Conservation (phyloP, 306 rosid species). For the Malus sieversii region DNA sequence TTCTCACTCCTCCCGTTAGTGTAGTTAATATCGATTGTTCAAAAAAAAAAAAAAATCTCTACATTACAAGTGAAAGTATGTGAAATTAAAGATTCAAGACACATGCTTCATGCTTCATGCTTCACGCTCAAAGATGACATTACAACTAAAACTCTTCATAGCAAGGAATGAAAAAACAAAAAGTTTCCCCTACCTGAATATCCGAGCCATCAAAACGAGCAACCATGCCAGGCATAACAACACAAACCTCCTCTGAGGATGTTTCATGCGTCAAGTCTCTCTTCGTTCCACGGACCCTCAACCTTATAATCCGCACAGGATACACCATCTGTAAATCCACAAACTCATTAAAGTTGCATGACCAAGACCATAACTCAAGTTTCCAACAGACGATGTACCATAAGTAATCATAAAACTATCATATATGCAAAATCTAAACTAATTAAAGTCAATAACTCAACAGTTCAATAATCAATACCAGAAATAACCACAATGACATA, state of each 20-base stretch:
- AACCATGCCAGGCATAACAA: constrained; percentile 69
- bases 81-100: background rate
- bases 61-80: background rate
- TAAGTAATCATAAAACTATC: background rate
- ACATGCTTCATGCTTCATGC: background rate
- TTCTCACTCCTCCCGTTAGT: too few species aligned
- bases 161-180: background rate
- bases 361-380: background rate
- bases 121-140: background rate
- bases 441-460: too few species aligned
- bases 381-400: background rate
- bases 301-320: constrained; percentile 63
- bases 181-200: constrained; percentile 52
- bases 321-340: constrained; percentile 48
- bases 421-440: background rate
- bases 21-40: too few species aligned
- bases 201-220: constrained; percentile 83
- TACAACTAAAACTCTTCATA: background rate
- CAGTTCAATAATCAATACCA: background rate
- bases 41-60: too few species aligned
- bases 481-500: background rate
- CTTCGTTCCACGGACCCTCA: constrained; percentile 84
- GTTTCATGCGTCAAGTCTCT: constrained; percentile 69
- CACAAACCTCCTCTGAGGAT: constrained; percentile 82
- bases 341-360: constrained; percentile 13